Percentiles rank a stretch among this genome's conserved stretches.
Conservation (phyloP, 2,329 filamentous ascomycete genomes). For the Colletotrichum eleusines region DNA sequence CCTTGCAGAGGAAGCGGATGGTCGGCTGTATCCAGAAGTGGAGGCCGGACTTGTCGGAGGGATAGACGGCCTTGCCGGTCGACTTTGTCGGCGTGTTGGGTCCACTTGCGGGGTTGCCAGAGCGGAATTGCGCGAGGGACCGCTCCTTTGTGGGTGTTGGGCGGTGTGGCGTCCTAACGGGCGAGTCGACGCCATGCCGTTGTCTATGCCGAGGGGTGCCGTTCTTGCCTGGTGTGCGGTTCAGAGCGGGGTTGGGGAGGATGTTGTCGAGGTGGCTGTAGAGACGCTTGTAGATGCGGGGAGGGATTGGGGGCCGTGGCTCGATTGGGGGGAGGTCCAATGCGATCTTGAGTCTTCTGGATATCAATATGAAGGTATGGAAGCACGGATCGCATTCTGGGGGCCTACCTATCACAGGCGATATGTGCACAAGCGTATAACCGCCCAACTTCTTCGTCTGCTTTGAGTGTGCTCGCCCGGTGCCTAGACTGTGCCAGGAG, state of each 20-base stretch:
- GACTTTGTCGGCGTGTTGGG: conserved; percentile 56
- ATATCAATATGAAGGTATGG: neutral
- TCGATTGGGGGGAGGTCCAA: conserved; percentile 84
- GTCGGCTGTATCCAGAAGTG: conserved; percentile 78
- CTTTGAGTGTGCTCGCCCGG: conserved; percentile 81
- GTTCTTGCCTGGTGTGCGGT: conserved; percentile 51
- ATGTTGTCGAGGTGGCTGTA: conserved; percentile 83
- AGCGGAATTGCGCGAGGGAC: conserved; percentile 58
- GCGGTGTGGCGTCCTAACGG: conserved; percentile 45
- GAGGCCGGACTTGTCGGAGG: conserved; percentile 53
- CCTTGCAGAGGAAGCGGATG: conserved; percentile 74
- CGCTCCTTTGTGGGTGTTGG: conserved; percentile 61
- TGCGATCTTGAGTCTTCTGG: conserved; percentile 76
- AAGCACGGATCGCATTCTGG: neutral
- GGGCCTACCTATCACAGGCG: conserved; percentile 81
- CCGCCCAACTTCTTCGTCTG: conserved; percentile 89
- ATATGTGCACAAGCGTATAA: conserved; percentile 88
- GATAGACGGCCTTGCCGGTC: conserved; percentile 47
- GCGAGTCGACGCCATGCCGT: conserved; percentile 43
- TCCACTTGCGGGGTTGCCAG: conserved; percentile 48
- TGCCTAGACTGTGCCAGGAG: conserved; percentile 85
- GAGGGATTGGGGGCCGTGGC: conserved; percentile 81
- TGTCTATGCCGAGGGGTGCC: conserved; percentile 49
- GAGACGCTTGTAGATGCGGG: conserved; percentile 85
- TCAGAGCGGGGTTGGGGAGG: conserved; percentile 61